Percentiles rank a stretch among this genome's conserved stretches.
These are phyloP conservation scores for Phaeolepiota aurea DNA, from an alignment of 768 basidiomycete genomes.

Conservation along the genomic window DNA sequence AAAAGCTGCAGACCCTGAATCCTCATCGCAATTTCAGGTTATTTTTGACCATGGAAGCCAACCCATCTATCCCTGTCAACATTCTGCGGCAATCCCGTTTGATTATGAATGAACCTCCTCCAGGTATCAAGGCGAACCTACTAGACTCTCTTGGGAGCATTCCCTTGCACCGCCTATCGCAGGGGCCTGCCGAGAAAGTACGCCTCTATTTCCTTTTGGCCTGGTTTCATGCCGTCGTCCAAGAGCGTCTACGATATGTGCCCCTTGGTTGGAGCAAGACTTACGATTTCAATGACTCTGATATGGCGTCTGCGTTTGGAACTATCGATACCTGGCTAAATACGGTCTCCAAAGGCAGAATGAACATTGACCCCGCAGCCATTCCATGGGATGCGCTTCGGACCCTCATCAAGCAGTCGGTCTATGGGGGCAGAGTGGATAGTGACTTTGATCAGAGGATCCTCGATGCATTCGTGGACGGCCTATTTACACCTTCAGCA, in stretches of 20 bases:
- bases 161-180: slow-evolving; percentile 56
- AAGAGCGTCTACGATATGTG: slow-evolving; percentile 92
- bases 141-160: slow-evolving; percentile 82
- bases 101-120: slow-evolving; percentile 98
- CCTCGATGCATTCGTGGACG: slow-evolving; percentile 88
- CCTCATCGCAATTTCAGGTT: slow-evolving; percentile 90
- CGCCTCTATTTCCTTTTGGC: slow-evolving; percentile 93
- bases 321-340: slow-evolving; percentile 91
- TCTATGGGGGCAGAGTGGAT: slow-evolving; percentile 92
- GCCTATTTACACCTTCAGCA: slow-evolving; percentile 76
- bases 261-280: slow-evolving; percentile 95
- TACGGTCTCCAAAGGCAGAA: slow-evolving; percentile 71
- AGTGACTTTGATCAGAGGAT: slow-evolving; percentile 93
- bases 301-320: slow-evolving; percentile 85
- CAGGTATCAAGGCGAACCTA: slow-evolving; percentile 93
- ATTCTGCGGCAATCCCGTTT: slow-evolving; percentile 93
- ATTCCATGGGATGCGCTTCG: slow-evolving; percentile 97
- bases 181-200: slow-evolving; percentile 89
- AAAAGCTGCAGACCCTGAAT: slow-evolving; percentile 87
- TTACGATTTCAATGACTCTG: slow-evolving; percentile 99
- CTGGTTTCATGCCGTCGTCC: slow-evolving; percentile 98
- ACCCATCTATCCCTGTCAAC: slow-evolving; percentile 90
- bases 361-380: slow-evolving; percentile 84
- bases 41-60: slow-evolving; percentile 98
- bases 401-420: slow-evolving; percentile 88